Evolutionary conservation across 169 alveolate species (phyloP), one percentile per base, ranked within the genome.

Genomic region (Eimeria falciformis): DNA sequence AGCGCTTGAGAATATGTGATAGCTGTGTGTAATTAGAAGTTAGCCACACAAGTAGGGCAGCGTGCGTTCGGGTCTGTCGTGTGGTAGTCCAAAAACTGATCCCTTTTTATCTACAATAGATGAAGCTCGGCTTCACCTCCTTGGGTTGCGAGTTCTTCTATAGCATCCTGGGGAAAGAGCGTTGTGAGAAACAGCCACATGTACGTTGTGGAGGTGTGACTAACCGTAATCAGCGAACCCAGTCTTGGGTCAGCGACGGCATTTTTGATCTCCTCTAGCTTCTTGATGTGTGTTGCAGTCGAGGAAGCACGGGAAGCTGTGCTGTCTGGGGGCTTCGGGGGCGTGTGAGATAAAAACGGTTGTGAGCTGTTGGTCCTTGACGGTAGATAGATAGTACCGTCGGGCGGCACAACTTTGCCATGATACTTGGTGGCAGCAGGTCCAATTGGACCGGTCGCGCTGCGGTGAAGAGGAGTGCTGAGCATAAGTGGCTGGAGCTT

Each of bases 381-480:
- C 3, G 89, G 93, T 18, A 89, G 71, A 71, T 89, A 77, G 7
- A 89, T 65, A 12, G 79, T 77, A 73, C 79, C 90, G 37, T 89
- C 58, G 45, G 93, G 79, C n/a, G n/a, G 56, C 45, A 89, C 83
- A 33, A 89, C 90, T 37, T 5, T 25, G 40, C 93, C 93, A 12
- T 45, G 55, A 29, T 50, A 62, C 46, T 27, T 73, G 27, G 93
- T 77, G 23, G 81, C 89, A 18, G 66, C 58, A 53, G 89, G 55
- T 4, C 79, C 93, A 17, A 89, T 65, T 33, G 93, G 93, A 3
- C 93, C 93, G 1, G 21, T 55, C 6, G 90, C 93, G 4, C 58
- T n/a, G 18, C 53, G 27, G 47, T 37, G 56, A 18, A 55, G 56
- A 17, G 71, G 71, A 1, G 33, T 45, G 45, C 77, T 21, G 29